Percentiles rank a stretch among this genome's conserved stretches.
Evolutionary conservation across 2,329 filamentous ascomycete species (phyloP).

Genomic region (Alternaria gaisen): DNA sequence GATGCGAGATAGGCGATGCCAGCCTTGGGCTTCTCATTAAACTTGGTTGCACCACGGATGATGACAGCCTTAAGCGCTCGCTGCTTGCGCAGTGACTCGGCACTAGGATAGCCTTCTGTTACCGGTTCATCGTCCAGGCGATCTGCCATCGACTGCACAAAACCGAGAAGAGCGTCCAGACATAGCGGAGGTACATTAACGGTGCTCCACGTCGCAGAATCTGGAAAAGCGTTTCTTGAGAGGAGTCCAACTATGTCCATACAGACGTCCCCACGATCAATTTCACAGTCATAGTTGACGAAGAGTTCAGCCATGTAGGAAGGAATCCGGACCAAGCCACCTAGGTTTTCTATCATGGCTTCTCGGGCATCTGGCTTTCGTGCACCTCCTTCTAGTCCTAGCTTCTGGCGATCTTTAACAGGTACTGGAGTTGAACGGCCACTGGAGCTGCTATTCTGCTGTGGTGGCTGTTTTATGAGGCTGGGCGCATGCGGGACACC

Average conservation of each 20-base stretch:
- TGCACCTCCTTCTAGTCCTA: constrained; percentile 89
- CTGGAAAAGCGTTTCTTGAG: constrained; percentile 92
- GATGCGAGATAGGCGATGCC: constrained; percentile 86
- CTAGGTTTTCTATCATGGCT: constrained; percentile 97
- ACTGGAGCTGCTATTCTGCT: constrained; percentile 68
- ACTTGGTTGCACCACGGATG: constrained; percentile 85
- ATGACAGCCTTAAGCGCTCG: constrained; percentile 86
- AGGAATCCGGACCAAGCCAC: constrained; percentile 89
- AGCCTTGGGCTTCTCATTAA: constrained; percentile 92
- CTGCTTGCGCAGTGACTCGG: constrained; percentile 71
- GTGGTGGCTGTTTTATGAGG: constrained; percentile 79
- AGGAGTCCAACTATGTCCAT: constrained; percentile 94
- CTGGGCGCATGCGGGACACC: constrained; percentile 93
- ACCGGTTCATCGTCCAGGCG: constrained; percentile 76
- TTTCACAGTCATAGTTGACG: constrained; percentile 97
- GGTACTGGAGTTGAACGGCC: constrained; percentile 89
- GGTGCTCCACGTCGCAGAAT: constrained; percentile 98
- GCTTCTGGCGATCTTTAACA: constrained; percentile 88
- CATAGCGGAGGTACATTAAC: constrained; percentile 96
- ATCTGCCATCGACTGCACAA: constrained; percentile 90
- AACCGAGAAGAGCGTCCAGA: constrained; percentile 88
- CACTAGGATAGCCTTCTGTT: constrained; percentile 72
- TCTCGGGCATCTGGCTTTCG: constrained; percentile 94
- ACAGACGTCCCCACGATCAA: constrained; percentile 88
- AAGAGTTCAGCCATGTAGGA: constrained; percentile 96